Evolutionary conservation across 2,329 filamentous ascomycete species (phyloP), one percentile per base, ranked within the genome.

Genomic region (Xylaria sp.): DNA sequence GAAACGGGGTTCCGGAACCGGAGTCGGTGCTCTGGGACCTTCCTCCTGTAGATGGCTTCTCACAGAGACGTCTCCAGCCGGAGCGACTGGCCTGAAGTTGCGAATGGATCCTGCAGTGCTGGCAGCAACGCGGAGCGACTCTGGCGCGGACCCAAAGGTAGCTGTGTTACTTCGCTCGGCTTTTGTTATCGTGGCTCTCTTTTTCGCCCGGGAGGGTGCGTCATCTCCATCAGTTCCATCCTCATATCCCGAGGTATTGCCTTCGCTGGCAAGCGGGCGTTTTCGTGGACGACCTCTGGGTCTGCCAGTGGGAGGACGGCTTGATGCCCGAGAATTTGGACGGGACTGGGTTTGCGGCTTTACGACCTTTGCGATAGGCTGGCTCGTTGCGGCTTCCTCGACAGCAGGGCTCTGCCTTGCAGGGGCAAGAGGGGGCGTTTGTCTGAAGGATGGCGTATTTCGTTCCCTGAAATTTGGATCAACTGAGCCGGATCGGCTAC

Each of bases 41-140:
- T 91, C 77, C 67, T 91, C 88, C 67, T 93, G 89, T 4, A 90
- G 76, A 68, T 91, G 86, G 48, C 75, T 82, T 33, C 76, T 78
- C 29, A 72, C 63, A 3, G 79, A 72, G 3, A 75, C 73, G 17
- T 82, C 81, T 25, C 76, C 77, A 3, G 78, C 81, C 23, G 83
- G 78, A 31, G 84, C 81, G 58, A 91, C 83, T 3, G 94, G 94
- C 44, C 93, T 86, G 74, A 97, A 90, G 48, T 89, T 89, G 43
- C 94, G 90, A 60, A 98, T 83, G 4, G 93, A 97, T 41, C 92
- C 92, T 44, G 93, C 90, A 15, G 91, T 96, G 73, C 92, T 96
- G 47, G 94, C 94, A 62, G 91, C 89, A n/a, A 97, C 92, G 49
- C 93, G 86, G 25, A 98, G 81, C 3, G 92, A 96, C 49, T 95